Base-by-base conservation (phyloP, 2,329 filamentous ascomycete genomes). In the Iodosphaeria phyllophila region DNA sequence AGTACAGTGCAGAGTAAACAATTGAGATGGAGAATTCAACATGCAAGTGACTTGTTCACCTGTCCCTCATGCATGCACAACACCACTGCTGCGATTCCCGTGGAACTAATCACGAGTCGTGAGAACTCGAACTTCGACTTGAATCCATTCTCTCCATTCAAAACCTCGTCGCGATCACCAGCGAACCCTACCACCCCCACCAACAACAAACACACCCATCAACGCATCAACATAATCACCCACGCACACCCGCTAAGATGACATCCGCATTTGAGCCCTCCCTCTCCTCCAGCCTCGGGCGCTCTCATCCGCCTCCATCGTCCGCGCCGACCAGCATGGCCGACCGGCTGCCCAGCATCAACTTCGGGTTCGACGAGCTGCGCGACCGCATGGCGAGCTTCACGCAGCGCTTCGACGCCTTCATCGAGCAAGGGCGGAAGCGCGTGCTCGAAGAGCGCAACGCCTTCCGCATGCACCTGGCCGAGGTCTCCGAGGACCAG, bases 331-430 rank as follows among this genome's bases (percentile, higher is more conserved):
- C n/a, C n/a, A 77, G 73, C 5, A 69, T 79, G 54, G 74, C 73
- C 20, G 76, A 83, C 46, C 69, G 70, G 24, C 68, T 98, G 6
- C 89, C 89, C 18, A 79, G 65, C 46, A 78, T 92, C 49, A 83
- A 92, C 51, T 95, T 98, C 48, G 83, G 83, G 30, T 95, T 95
- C 49, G 84, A 95, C 40, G 82, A 93, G 38, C 54, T 98, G 44
- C 84, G 86, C 51, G 82, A 86, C 42, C 78, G 83, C 51, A 95
- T 98, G 89, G 66, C 74, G 27, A 80, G 78, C 34, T 98, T 98
- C 47, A 93, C 78, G 0, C 64, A 70, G 6, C 76, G 71, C 38
- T 98, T 98, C 40, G 89, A 98, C 45, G 72, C 74, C 0, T 95
- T 93, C 39, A 93, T 98, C 34, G 86, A 92, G 43, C 73, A 79